Evolutionary conservation across 441 rosid genomes (phyloP), one percentile per base, ranked within the genome.

Genomic region (Kokia cookei): DNA sequence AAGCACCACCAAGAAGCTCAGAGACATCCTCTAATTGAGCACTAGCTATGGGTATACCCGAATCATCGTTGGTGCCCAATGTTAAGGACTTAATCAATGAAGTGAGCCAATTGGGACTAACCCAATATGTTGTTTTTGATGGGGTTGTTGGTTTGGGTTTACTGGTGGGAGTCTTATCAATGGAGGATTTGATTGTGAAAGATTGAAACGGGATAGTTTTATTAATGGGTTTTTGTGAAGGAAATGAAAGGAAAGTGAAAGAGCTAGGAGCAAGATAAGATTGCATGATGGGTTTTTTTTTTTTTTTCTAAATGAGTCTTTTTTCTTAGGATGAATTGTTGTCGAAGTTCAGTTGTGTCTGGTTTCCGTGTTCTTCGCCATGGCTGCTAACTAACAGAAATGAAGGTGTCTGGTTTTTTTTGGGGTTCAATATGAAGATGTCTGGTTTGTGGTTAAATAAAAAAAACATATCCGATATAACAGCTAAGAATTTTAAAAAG

Each of bases 51-150:
- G 97, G 99, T 72, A 94, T 92, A 2, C 93, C 93, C 0, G 99
- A 92, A 27, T 91, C 96, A 76, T 92, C 94, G 69, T 79, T 84
- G 75, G 73, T 64, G 50, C 81, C 74, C 7, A 86, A 73, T 73
- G 89, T 78, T 24, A 92, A 27, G 51, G 93, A 84, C 7, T 87
- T 89, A 54, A 92, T 61, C 43, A 94, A 84, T 60, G 94, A 91
- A 42, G 97, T 92, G 66, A 94, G 94, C 99, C 97, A 94, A 76
- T 89, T 88, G 10, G 97, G 96, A 65, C 97, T 94, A 72, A 90
- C 96, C 98, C 96, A 94, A n/a, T 96, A 90, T 48, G 84, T 51
- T 27, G 89, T 55, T 70, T 84, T 90, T 0, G 84, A 51, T 2
- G 82, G 61, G 42, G 76, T 47, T 26, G 76, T 64, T 43, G 77